Evolutionary conservation across 768 basidiomycete species (phyloP).

Genomic region (Boletus reticuloceps): DNA sequence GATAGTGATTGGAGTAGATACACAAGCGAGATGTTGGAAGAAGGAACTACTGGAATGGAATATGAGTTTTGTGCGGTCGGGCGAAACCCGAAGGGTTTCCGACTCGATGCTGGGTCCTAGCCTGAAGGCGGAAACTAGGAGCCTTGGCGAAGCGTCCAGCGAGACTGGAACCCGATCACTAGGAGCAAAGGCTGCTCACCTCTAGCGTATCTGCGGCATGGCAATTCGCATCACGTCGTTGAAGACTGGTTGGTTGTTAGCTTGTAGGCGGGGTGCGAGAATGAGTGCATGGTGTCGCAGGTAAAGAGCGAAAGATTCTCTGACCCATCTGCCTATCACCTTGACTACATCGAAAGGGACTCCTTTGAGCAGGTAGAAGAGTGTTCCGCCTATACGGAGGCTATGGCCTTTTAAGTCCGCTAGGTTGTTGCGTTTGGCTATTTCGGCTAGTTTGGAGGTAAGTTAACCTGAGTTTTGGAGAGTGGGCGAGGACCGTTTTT

Average conservation of each 20-base stretch:
- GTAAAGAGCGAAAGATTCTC: background rate
- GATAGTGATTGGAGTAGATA: no score
- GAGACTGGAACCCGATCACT: background rate
- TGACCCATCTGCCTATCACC: background rate
- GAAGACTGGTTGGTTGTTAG: background rate
- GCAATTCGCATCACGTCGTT: background rate
- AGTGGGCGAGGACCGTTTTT: background rate
- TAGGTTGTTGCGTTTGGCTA: background rate
- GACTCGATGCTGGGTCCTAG: no score
- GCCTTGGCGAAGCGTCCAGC: background rate
- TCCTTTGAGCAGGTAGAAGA: no score
- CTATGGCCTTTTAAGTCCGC: background rate
- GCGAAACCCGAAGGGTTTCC: no score
- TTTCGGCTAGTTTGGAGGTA: background rate
- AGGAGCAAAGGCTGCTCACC: background rate
- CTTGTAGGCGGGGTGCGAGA: background rate
- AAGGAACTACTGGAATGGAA: no score
- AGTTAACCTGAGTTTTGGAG: background rate
- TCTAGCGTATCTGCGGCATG: background rate
- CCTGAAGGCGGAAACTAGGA: background rate
- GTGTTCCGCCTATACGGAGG: background rate
- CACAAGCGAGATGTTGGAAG: no score
- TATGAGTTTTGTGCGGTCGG: conserved; percentile 13
- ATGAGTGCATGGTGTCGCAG: background rate
- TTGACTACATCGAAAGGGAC: background rate